phyloP scores from a whole-genome alignment of 2,329 filamentous ascomycete genomes.

The Tolypocladium paradoxum region DNA sequence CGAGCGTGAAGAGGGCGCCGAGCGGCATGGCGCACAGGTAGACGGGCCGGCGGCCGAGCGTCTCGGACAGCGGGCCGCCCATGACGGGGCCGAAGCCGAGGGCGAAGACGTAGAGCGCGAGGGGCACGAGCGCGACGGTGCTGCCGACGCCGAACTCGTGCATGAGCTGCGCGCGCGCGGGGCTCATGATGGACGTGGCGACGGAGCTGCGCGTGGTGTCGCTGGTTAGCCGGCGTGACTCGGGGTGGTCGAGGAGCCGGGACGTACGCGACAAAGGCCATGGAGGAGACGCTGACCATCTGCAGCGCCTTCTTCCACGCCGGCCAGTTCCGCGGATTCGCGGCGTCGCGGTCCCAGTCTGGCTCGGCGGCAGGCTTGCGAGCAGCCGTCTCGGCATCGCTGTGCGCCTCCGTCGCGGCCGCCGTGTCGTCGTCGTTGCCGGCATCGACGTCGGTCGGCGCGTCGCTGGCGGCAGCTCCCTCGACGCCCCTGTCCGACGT shows the following conservation, averaged over 20 bases:
- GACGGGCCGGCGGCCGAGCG: slow-evolving; percentile 41
- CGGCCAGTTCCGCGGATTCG: slow-evolving; percentile 42
- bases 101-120: slow-evolving; percentile 50
- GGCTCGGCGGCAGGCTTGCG: not conserved
- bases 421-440: not conserved
- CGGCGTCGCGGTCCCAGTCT: not conserved
- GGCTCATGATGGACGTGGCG: slow-evolving; percentile 42
- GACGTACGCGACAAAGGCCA: slow-evolving; percentile 31
- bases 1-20: slow-evolving; percentile 44
- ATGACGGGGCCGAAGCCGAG: slow-evolving; percentile 49
- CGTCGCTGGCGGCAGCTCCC: not conserved
- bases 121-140: slow-evolving; percentile 45
- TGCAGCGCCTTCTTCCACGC: slow-evolving; percentile 26
- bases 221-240: not conserved
- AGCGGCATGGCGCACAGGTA: slow-evolving; percentile 35
- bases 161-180: slow-evolving; percentile 34
- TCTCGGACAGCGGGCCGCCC: slow-evolving; percentile 49
- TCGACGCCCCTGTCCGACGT: too few species aligned
- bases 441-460: not conserved
- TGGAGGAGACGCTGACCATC: slow-evolving; percentile 24
- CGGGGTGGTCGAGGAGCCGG: too few species aligned
- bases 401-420: not conserved
- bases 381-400: not conserved
- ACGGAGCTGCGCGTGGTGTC: slow-evolving; percentile 29
- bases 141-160: slow-evolving; percentile 40